These are phyloP conservation scores for Calophaca sinica DNA, from an alignment of 306 rosid genomes.

Conservation along the genomic window DNA sequence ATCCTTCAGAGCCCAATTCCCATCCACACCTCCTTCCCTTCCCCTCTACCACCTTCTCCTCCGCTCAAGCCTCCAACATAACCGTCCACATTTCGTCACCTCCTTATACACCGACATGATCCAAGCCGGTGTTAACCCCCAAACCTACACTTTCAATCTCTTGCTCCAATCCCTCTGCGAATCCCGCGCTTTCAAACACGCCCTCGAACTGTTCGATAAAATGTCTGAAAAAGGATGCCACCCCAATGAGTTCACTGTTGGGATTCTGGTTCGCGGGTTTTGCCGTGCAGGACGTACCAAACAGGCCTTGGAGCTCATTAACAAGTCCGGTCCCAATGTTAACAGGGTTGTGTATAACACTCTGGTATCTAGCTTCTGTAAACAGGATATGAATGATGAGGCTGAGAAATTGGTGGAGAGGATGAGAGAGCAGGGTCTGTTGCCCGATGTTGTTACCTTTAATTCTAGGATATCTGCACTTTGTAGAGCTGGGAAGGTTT, in stretches of 20 bases:
- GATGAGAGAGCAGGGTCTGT: constrained; percentile 70
- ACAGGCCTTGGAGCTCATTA: constrained; percentile 57
- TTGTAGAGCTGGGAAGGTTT: constrained; percentile 70
- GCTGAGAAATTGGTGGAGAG: constrained; percentile 85
- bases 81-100: constrained; percentile 52
- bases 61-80: constrained; percentile 52
- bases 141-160: constrained; percentile 83
- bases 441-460: constrained; percentile 82
- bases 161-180: constrained; percentile 65
- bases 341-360: constrained; percentile 79
- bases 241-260: constrained; percentile 76
- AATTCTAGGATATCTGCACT: constrained; percentile 93
- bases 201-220: constrained; percentile 78
- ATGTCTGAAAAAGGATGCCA: constrained; percentile 79
- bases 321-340: not conserved
- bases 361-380: constrained; percentile 78
- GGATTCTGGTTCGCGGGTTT: constrained; percentile 82
- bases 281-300: constrained; percentile 61
- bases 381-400: constrained; percentile 62
- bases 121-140: constrained; percentile 60
- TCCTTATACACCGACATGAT: constrained; percentile 87
- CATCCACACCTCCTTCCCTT: constrained; percentile 56
- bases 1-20: constrained; percentile 66
- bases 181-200: constrained; percentile 60
- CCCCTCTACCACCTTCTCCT: constrained; percentile 72